Base-by-base conservation (phyloP, 73 alveolate genomes). In the Paramecium octaurelia region DNA sequence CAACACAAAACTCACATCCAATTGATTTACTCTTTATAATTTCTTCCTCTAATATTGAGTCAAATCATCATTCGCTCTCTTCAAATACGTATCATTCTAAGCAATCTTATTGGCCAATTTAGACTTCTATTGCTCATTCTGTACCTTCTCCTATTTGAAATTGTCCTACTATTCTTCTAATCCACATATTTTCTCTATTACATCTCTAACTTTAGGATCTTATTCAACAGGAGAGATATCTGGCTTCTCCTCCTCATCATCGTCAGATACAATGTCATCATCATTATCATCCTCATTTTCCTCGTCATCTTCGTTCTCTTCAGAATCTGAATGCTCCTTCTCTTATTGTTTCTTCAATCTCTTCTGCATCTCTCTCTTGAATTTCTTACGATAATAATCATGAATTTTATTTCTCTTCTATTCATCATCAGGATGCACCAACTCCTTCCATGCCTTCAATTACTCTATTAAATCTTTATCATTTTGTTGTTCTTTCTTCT, bases 351-450 rank as follows among this genome's bases (percentile, higher is more conserved):
- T 95, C 50, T 94, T 94, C 58, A 75, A 46, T 58, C 93, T 93
- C 94, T 93, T 92, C 38, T 58, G 57, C 88, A 92, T 93, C 16
- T 95, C 88, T 90, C 95, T 95, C 46, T 92, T 95, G 38, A 92
- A 95, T 86, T 94, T 96, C 60, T 95, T 95, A 86, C 93, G 95
- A 94, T 93, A 95, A 57, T 90, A 92, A 29, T 92, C 86, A 24
- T 96, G 94, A 77, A 95, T 95, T 54, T 96, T 96, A 31, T 96
- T 97, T 77, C 95, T 94, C 68, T 93, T 85, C 29, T 86, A 92
- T 29, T 96, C 97, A 31, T 96, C 98, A 68, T 94, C 98, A 34
- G 98, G 97, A 54, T 95, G 93, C 21, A 96, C 97, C 93, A 97
- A 96, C 77, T 92, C 96, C 94, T 96, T 95, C 64, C 96, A 83